A percentile compares a stretch with the other conserved stretches of the same genome.
phyloP scores from a whole-genome alignment of 2,329 filamentous ascomycete genomes.

The Ceratocystis diversiconidia region DNA sequence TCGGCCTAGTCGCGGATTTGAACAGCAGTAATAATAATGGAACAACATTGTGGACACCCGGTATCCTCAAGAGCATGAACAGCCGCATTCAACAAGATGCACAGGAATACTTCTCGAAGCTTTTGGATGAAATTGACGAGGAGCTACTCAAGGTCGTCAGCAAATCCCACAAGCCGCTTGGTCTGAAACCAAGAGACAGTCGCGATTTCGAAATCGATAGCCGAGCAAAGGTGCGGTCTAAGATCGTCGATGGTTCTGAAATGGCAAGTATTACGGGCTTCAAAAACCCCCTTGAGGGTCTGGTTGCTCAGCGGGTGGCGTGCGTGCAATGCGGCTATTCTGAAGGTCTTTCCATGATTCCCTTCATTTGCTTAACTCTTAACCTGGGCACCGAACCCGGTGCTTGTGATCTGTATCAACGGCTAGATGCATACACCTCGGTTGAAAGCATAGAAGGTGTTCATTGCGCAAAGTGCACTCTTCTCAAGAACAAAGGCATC shows the following conservation, averaged over 20 bases:
- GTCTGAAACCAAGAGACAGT: slow-evolving; percentile 23
- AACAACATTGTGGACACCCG: slow-evolving; percentile 65
- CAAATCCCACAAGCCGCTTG: slow-evolving; percentile 4
- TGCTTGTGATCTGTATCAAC: slow-evolving; percentile 59
- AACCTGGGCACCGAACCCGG: slow-evolving; percentile 51
- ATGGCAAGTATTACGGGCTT: slow-evolving; percentile 28
- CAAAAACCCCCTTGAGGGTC: slow-evolving; percentile 71
- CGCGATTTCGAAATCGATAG: slow-evolving; percentile 30
- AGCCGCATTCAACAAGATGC: slow-evolving; percentile 96
- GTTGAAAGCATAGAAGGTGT: slow-evolving; percentile 80
- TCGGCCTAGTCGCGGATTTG: slow-evolving; percentile 53
- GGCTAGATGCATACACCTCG: slow-evolving; percentile 70
- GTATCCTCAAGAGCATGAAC: slow-evolving; percentile 76
- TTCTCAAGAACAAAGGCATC: slow-evolving; percentile 42
- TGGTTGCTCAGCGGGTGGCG: slow-evolving; percentile 75
- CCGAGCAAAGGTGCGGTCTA: slow-evolving; percentile 26
- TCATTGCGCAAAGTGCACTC: slow-evolving; percentile 80
- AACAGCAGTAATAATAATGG: slow-evolving; percentile 59
- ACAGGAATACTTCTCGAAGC: slow-evolving; percentile 88
- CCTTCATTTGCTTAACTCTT: slow-evolving; percentile 86
- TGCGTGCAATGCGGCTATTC: slow-evolving; percentile 77
- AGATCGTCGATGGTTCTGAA: slow-evolving; percentile 28
- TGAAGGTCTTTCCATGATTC: slow-evolving; percentile 76
- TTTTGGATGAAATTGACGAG: slow-evolving; percentile 72
- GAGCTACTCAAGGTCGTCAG: slow-evolving; percentile 44